Base-by-base conservation (phyloP, 2,329 filamentous ascomycete genomes). In the Intubia oerlemansii region DNA sequence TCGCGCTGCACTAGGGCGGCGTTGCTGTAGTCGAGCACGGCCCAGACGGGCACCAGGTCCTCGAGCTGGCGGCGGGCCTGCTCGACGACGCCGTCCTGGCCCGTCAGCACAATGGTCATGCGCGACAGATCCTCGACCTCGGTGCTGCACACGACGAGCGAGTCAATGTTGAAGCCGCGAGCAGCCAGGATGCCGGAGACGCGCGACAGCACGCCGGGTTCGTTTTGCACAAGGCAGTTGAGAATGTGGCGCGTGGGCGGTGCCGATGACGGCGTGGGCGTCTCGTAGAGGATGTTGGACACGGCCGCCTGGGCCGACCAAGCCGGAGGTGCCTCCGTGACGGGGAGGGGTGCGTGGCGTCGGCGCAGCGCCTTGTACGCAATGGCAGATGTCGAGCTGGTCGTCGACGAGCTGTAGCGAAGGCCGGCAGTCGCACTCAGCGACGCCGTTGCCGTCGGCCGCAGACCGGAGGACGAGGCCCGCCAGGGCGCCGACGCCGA, bases 261-360 rank as follows among this genome's bases (percentile, higher is more conserved):
- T 15, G 72, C 72, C 42, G 63, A 63, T 10, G 81, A 84, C 7
- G 82, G 79, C 12, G 78, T 63, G 5, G 88, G 88, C 4, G 84
- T 95, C 63, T 98, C 88, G 62, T 98, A 98, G 52, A 98, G 78
- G 48, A 98, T 98, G 51, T 85, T 92, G 48, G 81, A 91, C 39
- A 98, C 88, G 40, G 88, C 88, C 12, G 88, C 81, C 42, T 88
- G 84, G 21, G 84, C 84, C 45, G 85, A 91, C 62, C 81, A 81
- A 9, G 81, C 62, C 20, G 79, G 73, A 17, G 75, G 63, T 32
- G 77, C 62, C 41, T 79, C 69, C 39, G 68, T 73, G 31, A 80
- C 77, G 30, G 92, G 78, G 14, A 82, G 70, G 36, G 84, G 79
- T 13, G 79, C 75, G 35, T 85, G 78, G 39, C 85, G 80, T 44